phyloP scores from a whole-genome alignment of 352 stramenopile species.

The Thalassiosira hispida region DNA sequence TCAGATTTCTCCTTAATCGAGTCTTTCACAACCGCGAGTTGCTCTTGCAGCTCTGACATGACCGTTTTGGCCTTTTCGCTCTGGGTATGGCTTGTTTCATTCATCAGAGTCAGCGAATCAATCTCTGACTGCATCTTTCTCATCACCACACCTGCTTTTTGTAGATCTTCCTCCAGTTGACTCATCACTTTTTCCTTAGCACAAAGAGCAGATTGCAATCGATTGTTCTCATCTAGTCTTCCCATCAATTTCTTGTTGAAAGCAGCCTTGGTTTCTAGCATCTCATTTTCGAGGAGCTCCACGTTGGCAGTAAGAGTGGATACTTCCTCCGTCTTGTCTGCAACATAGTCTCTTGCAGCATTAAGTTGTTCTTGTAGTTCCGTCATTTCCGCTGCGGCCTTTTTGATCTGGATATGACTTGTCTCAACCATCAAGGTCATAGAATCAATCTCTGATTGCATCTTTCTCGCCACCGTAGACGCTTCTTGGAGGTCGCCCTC shows the following conservation, averaged over 20 bases:
- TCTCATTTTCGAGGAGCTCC: constrained; percentile 11
- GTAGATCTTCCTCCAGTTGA: constrained; percentile 8
- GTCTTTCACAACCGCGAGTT: neutral
- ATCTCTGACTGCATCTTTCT: constrained; percentile 2
- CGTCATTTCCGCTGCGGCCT: neutral
- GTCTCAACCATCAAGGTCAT: constrained; percentile 5
- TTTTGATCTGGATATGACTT: neutral
- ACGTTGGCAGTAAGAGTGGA: constrained; percentile 15
- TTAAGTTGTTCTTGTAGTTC: constrained; percentile 22
- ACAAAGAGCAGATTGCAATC: constrained; percentile 3
- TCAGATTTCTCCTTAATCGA: constrained; percentile 8
- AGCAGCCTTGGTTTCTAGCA: constrained; percentile 17
- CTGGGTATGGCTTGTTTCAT: neutral
- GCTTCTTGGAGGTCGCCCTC: constrained; percentile 15
- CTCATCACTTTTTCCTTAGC: constrained; percentile 5
- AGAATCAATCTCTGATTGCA: constrained; percentile 18
- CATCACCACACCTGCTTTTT: neutral
- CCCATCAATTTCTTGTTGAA: constrained; percentile 30
- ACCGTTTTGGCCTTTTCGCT: neutral
- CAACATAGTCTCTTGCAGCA: constrained; percentile 17
- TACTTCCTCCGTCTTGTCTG: constrained; percentile 22
- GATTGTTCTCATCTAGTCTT: constrained; percentile 16
- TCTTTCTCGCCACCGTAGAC: constrained; percentile 5
- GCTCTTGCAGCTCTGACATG: neutral
- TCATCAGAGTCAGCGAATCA: neutral